Conservation (phyloP, 352 stramenopile genomes). For the Globisporangium okanoganense region DNA sequence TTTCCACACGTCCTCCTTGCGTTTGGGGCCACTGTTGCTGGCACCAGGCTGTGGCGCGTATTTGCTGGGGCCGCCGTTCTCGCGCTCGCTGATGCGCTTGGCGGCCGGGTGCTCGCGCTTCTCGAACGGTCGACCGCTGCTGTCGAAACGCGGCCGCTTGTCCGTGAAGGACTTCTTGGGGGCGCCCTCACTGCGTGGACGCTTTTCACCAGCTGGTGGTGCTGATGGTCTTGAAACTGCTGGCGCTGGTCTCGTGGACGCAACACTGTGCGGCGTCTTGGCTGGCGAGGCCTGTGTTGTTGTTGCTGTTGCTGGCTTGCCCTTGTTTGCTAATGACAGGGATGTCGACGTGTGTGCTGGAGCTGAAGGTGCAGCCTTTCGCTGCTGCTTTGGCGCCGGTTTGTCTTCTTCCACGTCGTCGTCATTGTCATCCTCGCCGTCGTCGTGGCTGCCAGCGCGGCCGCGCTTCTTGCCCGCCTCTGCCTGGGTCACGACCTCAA, state of each 20-base stretch:
- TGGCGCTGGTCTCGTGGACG: background rate
- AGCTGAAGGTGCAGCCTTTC: background rate
- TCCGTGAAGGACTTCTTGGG: conserved; percentile 7
- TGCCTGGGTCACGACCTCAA: conserved; percentile 31
- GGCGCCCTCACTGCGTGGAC: background rate
- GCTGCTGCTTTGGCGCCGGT: conserved; percentile 8
- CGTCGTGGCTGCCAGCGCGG: conserved; percentile 22
- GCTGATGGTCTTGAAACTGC: background rate
- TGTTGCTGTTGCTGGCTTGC: background rate
- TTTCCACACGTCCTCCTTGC: conserved; percentile 20
- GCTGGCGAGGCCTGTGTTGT: conserved; percentile 2
- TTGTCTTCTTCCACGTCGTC: conserved; percentile 15
- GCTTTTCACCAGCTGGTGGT: background rate
- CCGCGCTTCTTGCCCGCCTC: conserved; percentile 27
- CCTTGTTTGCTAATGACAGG: conserved; percentile 19
- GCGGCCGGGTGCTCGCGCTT: conserved; percentile 9
- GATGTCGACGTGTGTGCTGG: conserved; percentile 36
- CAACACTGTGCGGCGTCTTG: background rate
- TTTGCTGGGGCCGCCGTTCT: conserved; percentile 12
- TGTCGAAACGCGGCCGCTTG: conserved; percentile 11
- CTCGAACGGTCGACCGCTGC: conserved; percentile 1
- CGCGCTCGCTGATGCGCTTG: conserved; percentile 13
- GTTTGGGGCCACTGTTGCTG: conserved; percentile 13
- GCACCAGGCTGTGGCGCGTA: conserved; percentile 13
- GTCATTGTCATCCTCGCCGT: conserved; percentile 18